These are phyloP conservation scores for Scleroderma citrinum DNA, from an alignment of 768 basidiomycete genomes.

Conservation along the genomic window DNA sequence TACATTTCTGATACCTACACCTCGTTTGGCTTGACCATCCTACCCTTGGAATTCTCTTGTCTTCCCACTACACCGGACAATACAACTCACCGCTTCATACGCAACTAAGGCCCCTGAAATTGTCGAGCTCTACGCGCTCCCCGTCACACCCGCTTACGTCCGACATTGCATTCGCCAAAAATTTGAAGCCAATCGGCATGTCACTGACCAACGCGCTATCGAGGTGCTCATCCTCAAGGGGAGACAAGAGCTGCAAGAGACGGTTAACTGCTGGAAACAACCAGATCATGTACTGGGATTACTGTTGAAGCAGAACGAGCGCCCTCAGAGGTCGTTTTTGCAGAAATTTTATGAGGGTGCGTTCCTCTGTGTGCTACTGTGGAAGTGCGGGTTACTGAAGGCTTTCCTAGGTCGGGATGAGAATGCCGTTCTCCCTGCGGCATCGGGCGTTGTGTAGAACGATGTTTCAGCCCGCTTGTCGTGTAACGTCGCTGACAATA, in stretches of 20 bases:
- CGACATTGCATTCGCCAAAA: slow-evolving; percentile 78
- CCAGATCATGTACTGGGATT: slow-evolving; percentile 74
- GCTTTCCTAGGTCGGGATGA: slow-evolving; percentile 61
- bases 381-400: slow-evolving; percentile 1
- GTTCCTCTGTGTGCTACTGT: slow-evolving; percentile 18
- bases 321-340: slow-evolving; percentile 57
- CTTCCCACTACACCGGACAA: not conserved
- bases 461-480: too few species aligned
- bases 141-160: slow-evolving; percentile 69
- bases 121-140: slow-evolving; percentile 72
- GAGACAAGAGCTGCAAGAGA: slow-evolving; percentile 88
- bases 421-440: slow-evolving; percentile 63
- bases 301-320: slow-evolving; percentile 45
- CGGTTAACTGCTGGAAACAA: slow-evolving; percentile 92
- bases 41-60: too few species aligned
- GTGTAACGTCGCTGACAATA: too few species aligned
- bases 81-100: not conserved
- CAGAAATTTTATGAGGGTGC: slow-evolving; percentile 81
- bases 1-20: slow-evolving; percentile 14
- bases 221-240: slow-evolving; percentile 84
- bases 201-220: slow-evolving; percentile 76
- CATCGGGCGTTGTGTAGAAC: slow-evolving; percentile 36
- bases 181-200: slow-evolving; percentile 81
- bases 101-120: slow-evolving; percentile 84
- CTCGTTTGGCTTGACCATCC: not conserved